Base-by-base conservation (phyloP, 1,139 yeast genomes). In the Meyerozyma smithsonii region DNA sequence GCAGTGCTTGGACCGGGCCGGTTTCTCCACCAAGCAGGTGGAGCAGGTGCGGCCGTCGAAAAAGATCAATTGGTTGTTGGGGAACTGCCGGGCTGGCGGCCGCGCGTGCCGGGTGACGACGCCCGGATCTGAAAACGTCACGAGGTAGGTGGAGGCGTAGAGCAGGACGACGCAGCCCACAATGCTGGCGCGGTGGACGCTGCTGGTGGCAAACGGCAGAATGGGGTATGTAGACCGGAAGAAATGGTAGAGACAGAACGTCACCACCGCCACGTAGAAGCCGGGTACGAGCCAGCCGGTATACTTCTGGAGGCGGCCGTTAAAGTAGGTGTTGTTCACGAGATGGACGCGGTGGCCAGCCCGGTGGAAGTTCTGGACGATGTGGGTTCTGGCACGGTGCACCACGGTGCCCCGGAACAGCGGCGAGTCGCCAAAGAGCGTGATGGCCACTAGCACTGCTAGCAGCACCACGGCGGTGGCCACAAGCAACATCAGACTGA, bases 1-100 rank as follows among this genome's bases (percentile, higher is more conserved):
- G 56, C 98, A 92, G 60, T 92, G 98, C 54, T 87, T 89, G 8
- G 95, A 84, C 36, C 98, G 64, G 1, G 97, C 95, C 0, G 95
- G 90, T 50, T 88, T 90, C 5, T 61, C 56, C n/a, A 72, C 50
- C 2, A 68, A 60, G 56, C 98, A 92, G 0, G 97, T 86, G 4
- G 59, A 41, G 47, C 77, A 70, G 3, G 40, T 39, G 36, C 56
- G 58, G 24, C 57, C 62, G 7, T 72, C 64, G 52, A 75, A 75
- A 58, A 74, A 88, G 17, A 87, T 72, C 28, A 87, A 58, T 15
- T 72, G 66, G 57, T 89, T 89, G 46, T 61, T 71, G 2, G 58
- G 58, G 49, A 73, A 64, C 25, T 38, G 36, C 8, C 30, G 16
- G 32, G 42, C 24, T 3, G 49, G 49, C n/a, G 40, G 18, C 30